Percentiles rank a stretch among this genome's conserved stretches.
Conservation (phyloP, 371 early-diverging fungal genomes). For the Lichtheimia ramosa region DNA sequence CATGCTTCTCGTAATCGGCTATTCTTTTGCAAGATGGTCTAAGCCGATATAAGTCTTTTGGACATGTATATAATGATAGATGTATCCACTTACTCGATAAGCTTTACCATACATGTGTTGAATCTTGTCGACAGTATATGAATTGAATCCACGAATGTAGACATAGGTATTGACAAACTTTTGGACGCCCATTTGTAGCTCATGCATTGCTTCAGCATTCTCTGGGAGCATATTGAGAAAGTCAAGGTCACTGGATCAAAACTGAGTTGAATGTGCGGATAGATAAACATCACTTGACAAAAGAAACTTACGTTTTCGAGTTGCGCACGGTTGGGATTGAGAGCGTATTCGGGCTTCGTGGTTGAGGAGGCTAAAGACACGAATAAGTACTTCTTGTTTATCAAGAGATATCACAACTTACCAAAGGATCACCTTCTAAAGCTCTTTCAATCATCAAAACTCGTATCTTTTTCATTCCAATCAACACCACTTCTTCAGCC, state of each 20-base stretch:
- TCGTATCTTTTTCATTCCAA: conserved; percentile 46
- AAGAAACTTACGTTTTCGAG: conserved; percentile 44
- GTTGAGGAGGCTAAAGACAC: conserved; percentile 8
- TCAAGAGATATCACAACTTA: conserved; percentile 13
- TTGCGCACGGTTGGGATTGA: conserved; percentile 52
- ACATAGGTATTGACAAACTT: conserved; percentile 65
- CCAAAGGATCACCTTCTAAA: conserved; percentile 46
- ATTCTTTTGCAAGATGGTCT: conserved; percentile 46
- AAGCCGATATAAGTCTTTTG: background rate
- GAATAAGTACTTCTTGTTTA: background rate
- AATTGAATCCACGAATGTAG: conserved; percentile 61
- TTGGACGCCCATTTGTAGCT: conserved; percentile 46
- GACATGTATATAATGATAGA: background rate
- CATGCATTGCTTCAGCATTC: conserved; percentile 48
- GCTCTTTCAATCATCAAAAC: conserved; percentile 53
- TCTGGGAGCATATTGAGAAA: conserved; percentile 58
- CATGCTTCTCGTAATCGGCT: conserved; percentile 39
- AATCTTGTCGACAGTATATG: conserved; percentile 56
- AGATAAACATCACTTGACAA: conserved; percentile 3
- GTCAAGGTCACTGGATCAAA: conserved; percentile 53
- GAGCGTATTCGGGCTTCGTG: conserved; percentile 26
- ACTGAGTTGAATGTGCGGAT: conserved; percentile 3
- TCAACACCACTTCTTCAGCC: conserved; percentile 56
- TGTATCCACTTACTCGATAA: conserved; percentile 25
- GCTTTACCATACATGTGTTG: conserved; percentile 60